A percentile compares a stretch with the other conserved stretches of the same genome.
phyloP scores from a whole-genome alignment of 768 basidiomycete genomes.

The Boletus vinaceobasis region DNA sequence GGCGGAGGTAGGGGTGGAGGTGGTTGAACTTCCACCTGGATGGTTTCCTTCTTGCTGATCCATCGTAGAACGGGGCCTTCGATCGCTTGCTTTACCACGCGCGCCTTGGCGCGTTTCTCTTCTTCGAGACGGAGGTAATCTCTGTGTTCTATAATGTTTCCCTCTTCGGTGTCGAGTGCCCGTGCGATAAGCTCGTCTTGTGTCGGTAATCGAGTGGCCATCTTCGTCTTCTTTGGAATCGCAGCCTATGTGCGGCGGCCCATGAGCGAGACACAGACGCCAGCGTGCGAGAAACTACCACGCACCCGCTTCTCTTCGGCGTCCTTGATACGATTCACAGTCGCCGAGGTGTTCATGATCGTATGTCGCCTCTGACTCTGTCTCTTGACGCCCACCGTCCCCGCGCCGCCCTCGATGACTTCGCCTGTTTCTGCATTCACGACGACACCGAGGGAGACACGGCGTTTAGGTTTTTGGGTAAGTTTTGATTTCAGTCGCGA shows the following conservation, averaged over 20 bases:
- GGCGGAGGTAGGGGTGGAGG: conserved; percentile 30
- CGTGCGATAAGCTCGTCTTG: conserved; percentile 83
- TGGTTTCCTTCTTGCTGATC: conserved; percentile 63
- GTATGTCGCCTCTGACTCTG: conserved; percentile 69
- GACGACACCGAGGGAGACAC: conserved; percentile 52
- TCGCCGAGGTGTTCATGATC: conserved; percentile 65
- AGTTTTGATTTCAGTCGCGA: conserved; percentile 28
- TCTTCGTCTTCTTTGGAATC: conserved; percentile 58
- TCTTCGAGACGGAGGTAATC: conserved; percentile 80
- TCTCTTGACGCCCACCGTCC: conserved; percentile 30
- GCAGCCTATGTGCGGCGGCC: conserved; percentile 42
- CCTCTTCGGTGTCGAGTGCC: conserved; percentile 84
- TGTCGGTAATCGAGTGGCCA: conserved; percentile 50
- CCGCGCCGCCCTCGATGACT: conserved; percentile 37
- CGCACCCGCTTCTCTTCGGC: conserved; percentile 60
- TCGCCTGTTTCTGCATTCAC: conserved; percentile 64
- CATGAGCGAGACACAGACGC: background rate
- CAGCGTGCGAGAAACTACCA: background rate
- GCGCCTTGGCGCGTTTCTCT: conserved; percentile 67
- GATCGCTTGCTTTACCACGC: conserved; percentile 56
- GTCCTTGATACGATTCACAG: conserved; percentile 60
- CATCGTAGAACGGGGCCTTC: conserved; percentile 69
- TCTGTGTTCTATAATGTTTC: conserved; percentile 72
- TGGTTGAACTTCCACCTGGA: conserved; percentile 38
- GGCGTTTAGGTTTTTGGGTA: conserved; percentile 36